Conservation (phyloP, 345 rosid genomes). For the Rhodamnia argentea region DNA sequence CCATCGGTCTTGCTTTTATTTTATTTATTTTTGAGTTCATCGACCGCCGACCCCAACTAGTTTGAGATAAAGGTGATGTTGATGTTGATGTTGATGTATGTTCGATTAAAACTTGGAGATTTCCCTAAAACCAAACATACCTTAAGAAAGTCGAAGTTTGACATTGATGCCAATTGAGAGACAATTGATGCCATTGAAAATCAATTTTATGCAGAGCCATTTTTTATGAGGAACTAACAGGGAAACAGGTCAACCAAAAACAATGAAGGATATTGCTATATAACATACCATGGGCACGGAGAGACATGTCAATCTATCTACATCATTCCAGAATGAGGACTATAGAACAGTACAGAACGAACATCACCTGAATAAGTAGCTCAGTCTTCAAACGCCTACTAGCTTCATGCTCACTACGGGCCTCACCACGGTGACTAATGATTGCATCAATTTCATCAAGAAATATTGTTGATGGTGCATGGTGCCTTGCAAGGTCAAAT, state of each 20-base stretch:
- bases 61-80: too few species aligned
- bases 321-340: background rate
- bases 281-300: background rate
- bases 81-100: too few species aligned
- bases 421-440: conserved; percentile 96
- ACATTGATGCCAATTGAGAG: background rate
- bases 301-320: background rate
- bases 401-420: conserved; percentile 94
- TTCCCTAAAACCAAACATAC: background rate
- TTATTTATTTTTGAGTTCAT: too few species aligned
- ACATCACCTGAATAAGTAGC: conserved; percentile 87
- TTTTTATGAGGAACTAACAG: background rate
- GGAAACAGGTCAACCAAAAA: background rate
- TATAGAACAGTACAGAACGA: background rate
- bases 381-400: conserved; percentile 98
- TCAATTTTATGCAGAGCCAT: background rate
- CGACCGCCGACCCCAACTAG: too few species aligned
- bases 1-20: too few species aligned
- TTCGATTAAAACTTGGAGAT: background rate
- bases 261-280: background rate
- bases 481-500: conserved; percentile 96
- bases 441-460: conserved; percentile 97
- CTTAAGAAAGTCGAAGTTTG: background rate
- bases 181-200: background rate
- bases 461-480: conserved; percentile 93